Conservation (phyloP, 805 yeast species). For the Soucietia sequanensis region DNA sequence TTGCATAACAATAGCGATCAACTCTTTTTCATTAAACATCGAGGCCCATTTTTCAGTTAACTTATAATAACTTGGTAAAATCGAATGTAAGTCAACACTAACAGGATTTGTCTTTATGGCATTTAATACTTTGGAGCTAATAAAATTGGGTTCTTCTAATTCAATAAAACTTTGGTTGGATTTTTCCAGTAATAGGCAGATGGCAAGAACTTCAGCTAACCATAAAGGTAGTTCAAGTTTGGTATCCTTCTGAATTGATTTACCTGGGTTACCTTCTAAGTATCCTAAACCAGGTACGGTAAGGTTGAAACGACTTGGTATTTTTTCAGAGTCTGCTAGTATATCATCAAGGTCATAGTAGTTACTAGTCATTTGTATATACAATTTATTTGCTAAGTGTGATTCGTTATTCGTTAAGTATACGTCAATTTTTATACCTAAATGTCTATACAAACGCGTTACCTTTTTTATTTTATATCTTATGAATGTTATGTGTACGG, state of each 20-base stretch:
- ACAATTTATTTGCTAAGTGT: neutral
- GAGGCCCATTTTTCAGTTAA: conserved; percentile 76
- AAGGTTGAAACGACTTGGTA: conserved; percentile 77
- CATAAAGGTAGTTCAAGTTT: conserved; percentile 82
- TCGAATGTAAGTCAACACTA: conserved; percentile 63
- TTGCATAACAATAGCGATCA: conserved; percentile 46
- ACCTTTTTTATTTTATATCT: too few relatives aligned
- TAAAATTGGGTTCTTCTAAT: conserved; percentile 68
- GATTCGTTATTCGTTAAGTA: too few relatives aligned
- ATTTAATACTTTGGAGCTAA: conserved; percentile 64
- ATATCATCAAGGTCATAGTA: conserved; percentile 81
- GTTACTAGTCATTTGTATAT: conserved; percentile 12
- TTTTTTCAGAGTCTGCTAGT: conserved; percentile 64
- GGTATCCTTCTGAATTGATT: conserved; percentile 55
- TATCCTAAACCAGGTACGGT: conserved; percentile 87
- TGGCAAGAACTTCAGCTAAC: conserved; percentile 79
- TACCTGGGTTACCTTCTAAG: conserved; percentile 74
- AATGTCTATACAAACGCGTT: too few relatives aligned
- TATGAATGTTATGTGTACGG: too few relatives aligned
- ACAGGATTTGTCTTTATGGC: conserved; percentile 76
- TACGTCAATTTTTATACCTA: too few relatives aligned
- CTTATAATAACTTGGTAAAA: conserved; percentile 65
- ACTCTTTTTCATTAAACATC: conserved; percentile 63
- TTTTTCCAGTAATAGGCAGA: conserved; percentile 31
- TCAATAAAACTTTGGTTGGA: conserved; percentile 55